These are phyloP conservation scores for Pythium biforme DNA, from an alignment of 352 stramenopile species.

Conservation along the genomic window DNA sequence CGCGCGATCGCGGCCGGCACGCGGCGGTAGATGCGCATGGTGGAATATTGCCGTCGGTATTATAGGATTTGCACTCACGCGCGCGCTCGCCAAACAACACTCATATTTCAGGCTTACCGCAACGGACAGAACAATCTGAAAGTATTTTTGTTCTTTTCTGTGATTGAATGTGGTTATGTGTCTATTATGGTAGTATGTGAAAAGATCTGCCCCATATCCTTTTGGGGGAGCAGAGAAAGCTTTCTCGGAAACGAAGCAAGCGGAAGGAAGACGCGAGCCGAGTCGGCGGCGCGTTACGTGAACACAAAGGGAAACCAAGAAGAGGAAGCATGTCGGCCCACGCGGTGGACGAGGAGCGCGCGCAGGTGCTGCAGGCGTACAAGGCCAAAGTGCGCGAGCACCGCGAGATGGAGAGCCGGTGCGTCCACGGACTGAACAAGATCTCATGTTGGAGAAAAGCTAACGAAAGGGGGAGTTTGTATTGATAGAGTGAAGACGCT, in stretches of 20 bases:
- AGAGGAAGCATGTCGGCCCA: conserved; percentile 51
- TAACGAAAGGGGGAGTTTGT: neutral
- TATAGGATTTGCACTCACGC: neutral
- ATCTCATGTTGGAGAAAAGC: neutral
- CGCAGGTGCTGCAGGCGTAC: conserved; percentile 94
- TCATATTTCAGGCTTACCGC: conserved; percentile 1
- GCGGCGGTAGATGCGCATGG: conserved; percentile 18
- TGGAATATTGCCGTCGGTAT: conserved; percentile 6
- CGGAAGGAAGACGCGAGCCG: conserved; percentile 13
- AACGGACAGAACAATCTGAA: conserved; percentile 19
- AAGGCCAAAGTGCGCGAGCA: conserved; percentile 96
- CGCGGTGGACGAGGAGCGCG: conserved; percentile 81
- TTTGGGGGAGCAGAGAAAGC: conserved; percentile 18
- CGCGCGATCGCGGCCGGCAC: conserved; percentile 10
- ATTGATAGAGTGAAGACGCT: conserved; percentile 93
- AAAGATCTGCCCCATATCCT: conserved; percentile 31
- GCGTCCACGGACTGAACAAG: neutral
- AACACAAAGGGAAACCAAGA: neutral
- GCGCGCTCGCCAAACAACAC: conserved; percentile 14
- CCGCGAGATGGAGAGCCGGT: conserved; percentile 94
- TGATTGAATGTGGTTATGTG: neutral
- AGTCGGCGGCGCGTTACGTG: neutral
- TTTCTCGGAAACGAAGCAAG: conserved; percentile 21
- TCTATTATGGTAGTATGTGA: conserved; percentile 2
- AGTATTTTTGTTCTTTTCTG: too few species aligned